phyloP scores from a whole-genome alignment of 1,139 yeast genomes.

The Tardiomyces blankii region DNA sequence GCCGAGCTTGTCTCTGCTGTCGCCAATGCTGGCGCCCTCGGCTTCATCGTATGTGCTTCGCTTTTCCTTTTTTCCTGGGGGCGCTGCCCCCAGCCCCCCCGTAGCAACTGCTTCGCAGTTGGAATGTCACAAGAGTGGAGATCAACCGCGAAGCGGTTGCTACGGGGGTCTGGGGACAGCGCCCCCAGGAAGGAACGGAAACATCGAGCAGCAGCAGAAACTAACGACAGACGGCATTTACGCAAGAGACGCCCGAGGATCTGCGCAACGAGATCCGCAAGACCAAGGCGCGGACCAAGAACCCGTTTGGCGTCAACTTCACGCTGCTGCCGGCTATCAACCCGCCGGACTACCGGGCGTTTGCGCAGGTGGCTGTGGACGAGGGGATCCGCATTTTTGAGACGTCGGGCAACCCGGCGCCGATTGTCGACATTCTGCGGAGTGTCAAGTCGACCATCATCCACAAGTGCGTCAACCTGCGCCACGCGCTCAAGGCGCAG shows the following conservation, averaged over 20 bases:
- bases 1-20: conserved; percentile 27
- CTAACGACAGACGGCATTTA: conserved; percentile 18
- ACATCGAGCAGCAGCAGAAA: background rate
- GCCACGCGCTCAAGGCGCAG: conserved; percentile 25
- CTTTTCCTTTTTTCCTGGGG: too few relatives aligned
- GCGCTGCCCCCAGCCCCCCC: too few relatives aligned
- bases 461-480: conserved; percentile 25
- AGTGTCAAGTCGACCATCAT: conserved; percentile 14
- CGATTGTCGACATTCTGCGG: conserved; percentile 9
- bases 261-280: conserved; percentile 21
- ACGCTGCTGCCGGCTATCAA: conserved; percentile 26
- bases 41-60: conserved; percentile 13
- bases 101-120: too few relatives aligned
- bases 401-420: conserved; percentile 26
- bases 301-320: conserved; percentile 27
- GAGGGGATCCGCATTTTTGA: conserved; percentile 26
- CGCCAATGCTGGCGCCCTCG: conserved; percentile 28
- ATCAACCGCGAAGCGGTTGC: too few relatives aligned
- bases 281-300: conserved; percentile 14
- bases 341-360: conserved; percentile 25
- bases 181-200: too few relatives aligned
- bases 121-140: too few relatives aligned
- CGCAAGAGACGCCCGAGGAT: conserved; percentile 24
- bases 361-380: conserved; percentile 25
- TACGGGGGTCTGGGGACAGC: too few relatives aligned